A percentile compares a stretch with the other conserved stretches of the same genome.
phyloP scores from a whole-genome alignment of 1,284 basidiomycete genomes.

The Ceratobasidium sp. region DNA sequence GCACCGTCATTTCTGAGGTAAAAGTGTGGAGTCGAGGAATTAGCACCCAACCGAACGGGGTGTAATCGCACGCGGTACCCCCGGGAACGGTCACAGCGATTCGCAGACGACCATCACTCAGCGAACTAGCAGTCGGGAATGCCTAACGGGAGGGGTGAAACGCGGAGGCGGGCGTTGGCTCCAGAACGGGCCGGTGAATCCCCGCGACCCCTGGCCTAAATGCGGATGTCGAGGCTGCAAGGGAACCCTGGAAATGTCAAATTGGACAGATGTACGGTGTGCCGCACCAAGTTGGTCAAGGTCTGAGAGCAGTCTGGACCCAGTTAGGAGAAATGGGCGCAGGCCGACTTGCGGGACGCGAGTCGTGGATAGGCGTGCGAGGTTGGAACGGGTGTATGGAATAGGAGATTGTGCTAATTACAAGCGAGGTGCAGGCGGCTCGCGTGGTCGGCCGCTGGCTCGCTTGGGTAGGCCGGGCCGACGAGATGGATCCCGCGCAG shows the following conservation, averaged over 20 bases:
- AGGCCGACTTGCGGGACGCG: not conserved
- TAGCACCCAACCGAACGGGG: not conserved
- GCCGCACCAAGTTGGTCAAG: slow-evolving; percentile 16
- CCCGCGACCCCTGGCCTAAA: slow-evolving; percentile 23
- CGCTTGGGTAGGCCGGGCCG: slow-evolving; percentile 19
- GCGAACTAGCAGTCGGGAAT: slow-evolving; percentile 12
- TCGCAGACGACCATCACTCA: slow-evolving; percentile 19
- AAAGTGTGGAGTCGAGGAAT: not conserved
- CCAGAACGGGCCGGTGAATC: slow-evolving; percentile 18
- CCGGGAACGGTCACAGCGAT: too few relatives aligned
- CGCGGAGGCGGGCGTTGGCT: slow-evolving; percentile 15
- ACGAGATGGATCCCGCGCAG: slow-evolving; percentile 27
- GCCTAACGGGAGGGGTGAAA: slow-evolving; percentile 14
- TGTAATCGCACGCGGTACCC: not conserved
- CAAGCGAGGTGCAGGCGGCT: slow-evolving; percentile 15
- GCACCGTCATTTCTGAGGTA: not conserved
- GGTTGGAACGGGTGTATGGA: not conserved
- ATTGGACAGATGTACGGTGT: slow-evolving; percentile 5
- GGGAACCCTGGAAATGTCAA: slow-evolving; percentile 25
- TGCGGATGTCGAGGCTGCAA: slow-evolving; percentile 2
- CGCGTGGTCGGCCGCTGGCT: slow-evolving; percentile 7
- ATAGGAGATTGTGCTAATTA: slow-evolving; percentile 17
- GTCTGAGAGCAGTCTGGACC: slow-evolving; percentile 16
- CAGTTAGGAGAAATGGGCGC: not conserved
- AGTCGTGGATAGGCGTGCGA: slow-evolving; percentile 5